These are phyloP conservation scores for Nemophila menziesii DNA, from an alignment of 257 asterid genomes.

Conservation along the genomic window DNA sequence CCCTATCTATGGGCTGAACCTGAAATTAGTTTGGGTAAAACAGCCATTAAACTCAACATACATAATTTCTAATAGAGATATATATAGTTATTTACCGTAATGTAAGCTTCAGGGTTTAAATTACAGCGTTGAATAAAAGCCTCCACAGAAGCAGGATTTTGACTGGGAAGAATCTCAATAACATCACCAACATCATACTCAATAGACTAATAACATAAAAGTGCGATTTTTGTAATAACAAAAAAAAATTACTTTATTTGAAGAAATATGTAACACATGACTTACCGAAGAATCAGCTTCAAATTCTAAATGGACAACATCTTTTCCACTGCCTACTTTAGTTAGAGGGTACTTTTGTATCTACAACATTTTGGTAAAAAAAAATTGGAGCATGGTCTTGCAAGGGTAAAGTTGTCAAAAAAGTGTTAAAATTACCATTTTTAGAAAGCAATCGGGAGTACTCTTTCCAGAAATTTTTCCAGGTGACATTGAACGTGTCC, in stretches of 20 bases:
- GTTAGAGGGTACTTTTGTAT: conserved; percentile 38
- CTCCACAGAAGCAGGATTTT: conserved; percentile 62
- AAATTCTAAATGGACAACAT: conserved; percentile 79
- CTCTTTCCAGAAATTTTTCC: conserved; percentile 48
- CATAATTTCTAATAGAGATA: too few relatives aligned
- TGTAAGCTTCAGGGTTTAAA: conserved; percentile 71
- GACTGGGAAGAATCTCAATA: conserved; percentile 84
- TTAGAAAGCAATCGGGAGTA: conserved; percentile 72
- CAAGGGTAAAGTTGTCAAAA: not conserved
- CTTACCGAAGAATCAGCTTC: conserved; percentile 92
- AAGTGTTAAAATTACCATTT: conserved; percentile 42
- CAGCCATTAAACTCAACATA: not conserved
- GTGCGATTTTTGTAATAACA: conserved; percentile 5
- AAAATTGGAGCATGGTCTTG: not conserved
- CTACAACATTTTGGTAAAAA: conserved; percentile 20
- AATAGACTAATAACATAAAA: conserved; percentile 36
- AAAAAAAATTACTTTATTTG: conserved; percentile 4
- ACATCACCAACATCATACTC: conserved; percentile 87
- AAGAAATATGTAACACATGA: conserved; percentile 15
- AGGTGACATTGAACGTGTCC: conserved; percentile 53
- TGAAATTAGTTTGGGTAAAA: conserved; percentile 12
- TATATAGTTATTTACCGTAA: conserved; percentile 39
- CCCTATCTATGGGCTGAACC: conserved; percentile 44
- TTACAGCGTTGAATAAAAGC: conserved; percentile 69
- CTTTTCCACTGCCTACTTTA: conserved; percentile 52